phyloP scores from a whole-genome alignment of 495 filamentous ascomycete genomes.

The Aspergillus mulundensis region DNA sequence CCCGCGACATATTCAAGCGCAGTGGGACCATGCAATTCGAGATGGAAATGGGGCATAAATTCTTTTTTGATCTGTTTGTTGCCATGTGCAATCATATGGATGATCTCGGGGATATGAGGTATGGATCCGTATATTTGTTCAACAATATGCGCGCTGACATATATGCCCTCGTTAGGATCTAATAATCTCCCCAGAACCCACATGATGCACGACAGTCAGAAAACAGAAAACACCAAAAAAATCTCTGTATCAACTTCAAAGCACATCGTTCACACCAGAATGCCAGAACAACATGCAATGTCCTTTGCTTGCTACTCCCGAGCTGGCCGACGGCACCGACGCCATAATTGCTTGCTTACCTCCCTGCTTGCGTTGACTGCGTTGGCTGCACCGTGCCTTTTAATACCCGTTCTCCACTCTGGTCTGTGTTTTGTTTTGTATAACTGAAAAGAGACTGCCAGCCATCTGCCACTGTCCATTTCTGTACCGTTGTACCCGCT shows the following conservation, averaged over 20 bases:
- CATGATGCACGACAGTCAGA: constrained; percentile 8
- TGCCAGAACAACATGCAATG: constrained; percentile 32
- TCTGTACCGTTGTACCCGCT: background rate
- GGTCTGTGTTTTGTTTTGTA: constrained; percentile 1
- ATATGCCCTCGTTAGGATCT: constrained; percentile 22
- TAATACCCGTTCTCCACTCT: background rate
- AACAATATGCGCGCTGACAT: constrained; percentile 20
- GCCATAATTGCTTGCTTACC: background rate
- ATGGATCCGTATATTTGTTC: constrained; percentile 13
- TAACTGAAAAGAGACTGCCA: constrained; percentile 2
- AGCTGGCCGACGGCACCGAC: constrained; percentile 35
- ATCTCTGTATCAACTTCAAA: constrained; percentile 19
- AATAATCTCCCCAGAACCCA: constrained; percentile 25
- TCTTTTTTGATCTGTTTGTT: constrained; percentile 97
- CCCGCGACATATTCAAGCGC: constrained; percentile 89
- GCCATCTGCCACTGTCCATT: background rate
- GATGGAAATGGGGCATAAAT: constrained; percentile 86
- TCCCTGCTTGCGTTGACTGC: background rate
- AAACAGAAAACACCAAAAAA: constrained; percentile 19
- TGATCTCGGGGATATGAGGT: constrained; percentile 67
- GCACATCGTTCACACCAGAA: constrained; percentile 23
- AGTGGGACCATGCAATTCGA: constrained; percentile 97
- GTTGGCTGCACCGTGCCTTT: background rate
- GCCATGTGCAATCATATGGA: constrained; percentile 96
- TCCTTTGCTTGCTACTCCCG: constrained; percentile 33